Conservation (phyloP, 1,284 basidiomycete genomes). For the Apiotrichum veenhuisii region DNA sequence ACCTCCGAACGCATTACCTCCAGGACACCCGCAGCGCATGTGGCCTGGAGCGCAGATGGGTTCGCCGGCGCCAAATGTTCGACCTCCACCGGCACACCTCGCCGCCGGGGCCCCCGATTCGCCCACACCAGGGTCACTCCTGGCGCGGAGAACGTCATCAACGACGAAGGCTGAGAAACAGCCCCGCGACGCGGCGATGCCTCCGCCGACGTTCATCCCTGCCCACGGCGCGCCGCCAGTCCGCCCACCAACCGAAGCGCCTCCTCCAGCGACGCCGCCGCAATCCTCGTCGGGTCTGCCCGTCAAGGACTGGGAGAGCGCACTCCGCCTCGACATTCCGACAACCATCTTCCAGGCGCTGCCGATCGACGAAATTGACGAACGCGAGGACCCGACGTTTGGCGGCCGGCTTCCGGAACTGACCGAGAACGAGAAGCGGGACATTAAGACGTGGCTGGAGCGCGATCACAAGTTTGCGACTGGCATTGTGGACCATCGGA, state of each 20-base stretch:
- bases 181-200: constrained; percentile 25
- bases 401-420: constrained; percentile 59
- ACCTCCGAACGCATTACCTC: background rate
- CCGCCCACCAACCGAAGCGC: constrained; percentile 35
- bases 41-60: constrained; percentile 5
- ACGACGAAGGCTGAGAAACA: constrained; percentile 8
- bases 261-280: constrained; percentile 32
- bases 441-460: constrained; percentile 57
- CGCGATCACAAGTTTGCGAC: constrained; percentile 53
- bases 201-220: constrained; percentile 41
- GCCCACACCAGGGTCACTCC: constrained; percentile 1
- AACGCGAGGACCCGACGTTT: constrained; percentile 51
- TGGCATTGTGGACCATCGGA: constrained; percentile 42
- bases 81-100: constrained; percentile 27
- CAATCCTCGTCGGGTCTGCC: constrained; percentile 32
- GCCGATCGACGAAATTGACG: constrained; percentile 53
- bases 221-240: constrained; percentile 1
- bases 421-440: constrained; percentile 51
- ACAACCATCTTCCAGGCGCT: constrained; percentile 65
- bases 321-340: constrained; percentile 57
- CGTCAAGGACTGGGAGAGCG: constrained; percentile 43
- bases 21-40: constrained; percentile 6
- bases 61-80: constrained; percentile 14
- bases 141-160: constrained; percentile 11
- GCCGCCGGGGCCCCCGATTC: constrained; percentile 19